Conservation (phyloP, 1,284 basidiomycete species). For the Tylopilus orsonianus region DNA sequence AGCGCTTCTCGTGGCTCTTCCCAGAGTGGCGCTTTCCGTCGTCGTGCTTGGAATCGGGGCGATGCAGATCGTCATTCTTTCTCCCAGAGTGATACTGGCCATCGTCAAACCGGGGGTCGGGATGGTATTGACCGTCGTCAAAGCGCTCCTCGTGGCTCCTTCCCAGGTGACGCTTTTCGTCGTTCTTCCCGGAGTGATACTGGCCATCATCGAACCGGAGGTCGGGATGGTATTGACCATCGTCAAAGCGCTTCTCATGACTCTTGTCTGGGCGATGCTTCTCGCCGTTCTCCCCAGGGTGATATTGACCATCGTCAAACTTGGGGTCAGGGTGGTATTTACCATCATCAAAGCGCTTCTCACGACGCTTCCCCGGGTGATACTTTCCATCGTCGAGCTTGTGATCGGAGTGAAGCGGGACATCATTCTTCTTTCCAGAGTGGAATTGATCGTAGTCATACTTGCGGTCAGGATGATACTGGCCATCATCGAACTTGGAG, state of each 20-base stretch:
- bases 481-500: conserved; percentile 4
- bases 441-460: conserved; percentile 5
- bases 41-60: conserved; percentile 2
- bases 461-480: conserved; percentile 2
- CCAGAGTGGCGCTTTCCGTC: conserved; percentile 8
- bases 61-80: conserved; percentile 11
- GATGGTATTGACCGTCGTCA: conserved; percentile 13
- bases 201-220: conserved; percentile 1
- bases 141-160: background rate
- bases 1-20: background rate
- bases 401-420: background rate
- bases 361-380: conserved; percentile 1
- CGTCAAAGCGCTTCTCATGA: conserved; percentile 1
- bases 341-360: conserved; percentile 5
- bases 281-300: background rate
- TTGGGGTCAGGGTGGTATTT: conserved; percentile 9
- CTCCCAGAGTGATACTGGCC: background rate
- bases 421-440: too few relatives aligned
- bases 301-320: conserved; percentile 6
- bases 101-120: background rate
- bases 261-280: conserved; percentile 3
- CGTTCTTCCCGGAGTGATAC: background rate
- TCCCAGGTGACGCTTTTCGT: conserved; percentile 1
- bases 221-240: background rate
- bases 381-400: conserved; percentile 5